Evolutionary conservation across 2,329 filamentous ascomycete species (phyloP).

Genomic region (Hyphodiscus sp.): DNA sequence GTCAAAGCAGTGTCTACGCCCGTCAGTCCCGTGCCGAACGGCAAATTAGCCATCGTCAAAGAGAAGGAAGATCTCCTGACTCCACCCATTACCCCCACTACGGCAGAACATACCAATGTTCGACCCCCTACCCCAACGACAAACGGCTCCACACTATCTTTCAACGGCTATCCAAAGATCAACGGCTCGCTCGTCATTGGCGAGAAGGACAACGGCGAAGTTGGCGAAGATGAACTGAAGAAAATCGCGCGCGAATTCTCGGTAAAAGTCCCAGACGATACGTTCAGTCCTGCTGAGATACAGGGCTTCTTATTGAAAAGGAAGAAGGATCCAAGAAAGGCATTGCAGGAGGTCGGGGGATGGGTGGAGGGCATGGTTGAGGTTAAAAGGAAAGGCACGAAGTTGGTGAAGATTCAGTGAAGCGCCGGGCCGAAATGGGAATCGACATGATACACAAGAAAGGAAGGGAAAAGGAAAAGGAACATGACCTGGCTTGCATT

Average conservation of each 20-base stretch:
- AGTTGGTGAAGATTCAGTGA: background rate
- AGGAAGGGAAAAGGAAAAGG: too few species aligned
- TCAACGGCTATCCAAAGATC: background rate
- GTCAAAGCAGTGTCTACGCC: background rate
- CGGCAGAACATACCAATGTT: background rate
- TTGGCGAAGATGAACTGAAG: constrained; percentile 31
- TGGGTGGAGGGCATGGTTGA: constrained; percentile 47
- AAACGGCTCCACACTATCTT: background rate
- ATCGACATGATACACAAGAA: too few species aligned
- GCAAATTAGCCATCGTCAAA: background rate
- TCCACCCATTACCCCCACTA: constrained; percentile 16
- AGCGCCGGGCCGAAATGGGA: too few species aligned
- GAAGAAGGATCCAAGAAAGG: constrained; percentile 51
- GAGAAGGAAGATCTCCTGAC: constrained; percentile 4
- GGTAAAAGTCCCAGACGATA: constrained; percentile 42
- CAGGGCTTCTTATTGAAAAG: constrained; percentile 59
- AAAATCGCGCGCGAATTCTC: constrained; percentile 38
- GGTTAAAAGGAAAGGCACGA: constrained; percentile 12
- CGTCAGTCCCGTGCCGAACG: background rate
- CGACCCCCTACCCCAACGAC: background rate
- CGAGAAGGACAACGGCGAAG: background rate
- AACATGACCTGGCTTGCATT: too few species aligned
- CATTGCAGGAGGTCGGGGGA: constrained; percentile 43
- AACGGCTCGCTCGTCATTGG: background rate
- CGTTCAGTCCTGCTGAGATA: constrained; percentile 55